phyloP scores from a whole-genome alignment of 805 yeast species.

The Phaffomyces antillensis region DNA sequence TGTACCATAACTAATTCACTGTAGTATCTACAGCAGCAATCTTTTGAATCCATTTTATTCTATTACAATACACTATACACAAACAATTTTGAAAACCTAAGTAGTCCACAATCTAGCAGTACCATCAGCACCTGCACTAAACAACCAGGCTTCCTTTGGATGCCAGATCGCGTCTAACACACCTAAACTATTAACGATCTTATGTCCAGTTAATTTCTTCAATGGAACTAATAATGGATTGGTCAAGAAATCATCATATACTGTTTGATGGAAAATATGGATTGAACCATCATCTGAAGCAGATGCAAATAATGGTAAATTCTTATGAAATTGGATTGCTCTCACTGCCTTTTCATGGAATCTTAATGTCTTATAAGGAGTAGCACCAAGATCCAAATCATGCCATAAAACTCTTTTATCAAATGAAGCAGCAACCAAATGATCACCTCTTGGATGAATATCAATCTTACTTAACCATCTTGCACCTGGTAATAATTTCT shows the following conservation, averaged over 20 bases:
- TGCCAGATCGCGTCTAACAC: constrained; percentile 90
- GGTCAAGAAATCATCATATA: constrained; percentile 90
- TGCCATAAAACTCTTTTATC: constrained; percentile 97
- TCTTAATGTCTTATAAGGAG: constrained; percentile 92
- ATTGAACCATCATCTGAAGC: constrained; percentile 92
- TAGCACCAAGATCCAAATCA: constrained; percentile 79
- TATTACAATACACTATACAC: neutral
- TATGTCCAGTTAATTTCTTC: constrained; percentile 90
- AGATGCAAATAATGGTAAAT: constrained; percentile 85
- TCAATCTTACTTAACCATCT: constrained; percentile 90
- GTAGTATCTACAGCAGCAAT: too few relatives aligned
- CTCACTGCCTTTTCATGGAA: constrained; percentile 95
- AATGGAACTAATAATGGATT: constrained; percentile 94
- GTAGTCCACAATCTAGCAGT: constrained; percentile 96
- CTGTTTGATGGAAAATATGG: constrained; percentile 94
- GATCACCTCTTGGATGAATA: constrained; percentile 95
- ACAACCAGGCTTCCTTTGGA: constrained; percentile 97
- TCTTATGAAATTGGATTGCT: constrained; percentile 77
- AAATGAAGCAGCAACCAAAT: constrained; percentile 83
- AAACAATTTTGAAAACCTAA: constrained; percentile 18
- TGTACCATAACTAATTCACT: too few relatives aligned
- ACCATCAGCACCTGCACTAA: constrained; percentile 95
- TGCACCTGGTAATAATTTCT: constrained; percentile 90
- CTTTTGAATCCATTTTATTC: too few relatives aligned
- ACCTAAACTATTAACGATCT: constrained; percentile 71